Base-by-base conservation (phyloP, 1,139 yeast genomes). In the Taphrina pruni region DNA sequence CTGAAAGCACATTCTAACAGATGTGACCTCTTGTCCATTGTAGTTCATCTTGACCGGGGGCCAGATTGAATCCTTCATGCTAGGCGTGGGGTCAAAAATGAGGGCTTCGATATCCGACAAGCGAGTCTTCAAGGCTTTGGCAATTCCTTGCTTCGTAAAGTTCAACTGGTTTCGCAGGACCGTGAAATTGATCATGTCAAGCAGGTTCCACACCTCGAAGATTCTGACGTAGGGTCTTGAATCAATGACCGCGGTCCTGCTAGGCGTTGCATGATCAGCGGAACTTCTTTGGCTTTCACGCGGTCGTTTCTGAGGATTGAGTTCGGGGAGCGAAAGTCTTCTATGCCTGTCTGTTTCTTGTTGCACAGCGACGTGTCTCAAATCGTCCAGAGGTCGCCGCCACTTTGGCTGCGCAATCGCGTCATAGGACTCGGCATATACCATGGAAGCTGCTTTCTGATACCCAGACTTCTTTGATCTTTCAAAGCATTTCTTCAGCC, bases 381-480 rank as follows among this genome's bases (percentile, higher is more conserved):
- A 11, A 7, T 45, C 48, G 2, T 12, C 2, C 20, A n/a, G 8
- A 12, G 20, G 20, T 21, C 54, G 35, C 1, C 36, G 54, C n/a
- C 32, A 21, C 11, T 11, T 21, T 11, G 32, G n/a, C n/a, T 26
- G 54, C 4, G 20, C 54, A 17, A 7, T 7, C 3, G 14, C 1
- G 12, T 8, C n/a, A 11, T 2, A 11, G 12, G 36, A 2, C n/a
- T 50, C 54, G 21, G 7, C 36, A 50, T 9, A 50, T 6, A 50
- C n/a, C 54, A 50, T 50, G 21, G 54, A 50, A 9, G 54, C 54
- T 1, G 54, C 54, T n/a, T 21, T 20, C n/a, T 50, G 54, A 50
- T 50, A 50, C 11, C 54, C 54, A 1, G 36, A 50, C n/a, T 26
- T 20, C n/a, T 50, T 50, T 21, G 54, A 50, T 6, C 54, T 6